Base-by-base conservation (phyloP, 768 basidiomycete genomes). In the Roridomyces roridus region DNA sequence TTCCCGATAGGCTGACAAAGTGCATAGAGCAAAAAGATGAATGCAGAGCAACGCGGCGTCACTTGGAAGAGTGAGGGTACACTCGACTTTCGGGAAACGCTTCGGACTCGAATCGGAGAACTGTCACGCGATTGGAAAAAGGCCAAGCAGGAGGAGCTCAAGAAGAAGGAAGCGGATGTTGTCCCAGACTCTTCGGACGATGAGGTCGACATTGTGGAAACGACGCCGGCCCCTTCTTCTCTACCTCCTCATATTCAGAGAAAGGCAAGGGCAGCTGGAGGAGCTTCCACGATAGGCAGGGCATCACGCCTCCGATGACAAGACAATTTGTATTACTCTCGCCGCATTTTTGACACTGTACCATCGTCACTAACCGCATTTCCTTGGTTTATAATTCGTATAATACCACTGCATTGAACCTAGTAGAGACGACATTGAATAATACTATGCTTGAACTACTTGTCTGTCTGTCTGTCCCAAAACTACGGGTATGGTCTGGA, bases 91-190 rank as follows among this genome's bases (percentile, higher is more conserved):
- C 82, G 89, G 14, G 77, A 81, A 39, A 52, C 74, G 8, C 72
- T 89, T 23, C 57, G 61, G 25, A 60, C 59, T 3, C 74, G 74
- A 8, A 84, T 88, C 25, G 49, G 63, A 8, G 49, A 65, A 4
- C 73, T 90, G 24, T 87, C 88, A n/a, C 63, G 67, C 21, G 74
- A 79, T 17, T 88, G 86, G 82, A 80, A 78, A 66, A 72, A 72
- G 45, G 68, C 68, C 24, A 77, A 74, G 59, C 72, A 73, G 54
- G 69, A 74, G 54, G 69, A 74, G 52, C 71, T 68, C 23, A 72
- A 76, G 67, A 74, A 77, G 65, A 72, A 72, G 52, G 69, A 73
- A 40, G 66, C 67, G 28, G 64, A 64, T 4, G 68, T 70, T 23
- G 61, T 67, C 39, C 62, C 66, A 10, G 71, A 70, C 10, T 70